Percentiles rank a stretch among this genome's conserved stretches.
phyloP scores from a whole-genome alignment of 768 basidiomycete species.

The Hericium rajendrae region DNA sequence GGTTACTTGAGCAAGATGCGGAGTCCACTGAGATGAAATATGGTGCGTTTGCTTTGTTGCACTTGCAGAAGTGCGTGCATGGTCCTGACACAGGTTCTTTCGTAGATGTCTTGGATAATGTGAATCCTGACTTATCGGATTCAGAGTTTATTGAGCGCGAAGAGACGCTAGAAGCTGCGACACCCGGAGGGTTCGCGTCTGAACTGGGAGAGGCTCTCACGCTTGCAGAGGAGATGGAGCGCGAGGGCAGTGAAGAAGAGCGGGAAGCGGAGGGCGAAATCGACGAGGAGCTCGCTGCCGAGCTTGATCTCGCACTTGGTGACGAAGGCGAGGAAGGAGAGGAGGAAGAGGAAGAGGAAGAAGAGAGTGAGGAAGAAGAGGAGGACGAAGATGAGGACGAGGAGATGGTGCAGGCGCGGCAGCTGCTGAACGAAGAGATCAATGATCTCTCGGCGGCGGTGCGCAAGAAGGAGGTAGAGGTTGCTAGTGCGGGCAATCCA shows the following conservation, averaged over 20 bases:
- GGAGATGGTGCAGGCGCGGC: slow-evolving; percentile 58
- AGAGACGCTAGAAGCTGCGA: slow-evolving; percentile 49
- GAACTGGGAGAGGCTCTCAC: slow-evolving; percentile 58
- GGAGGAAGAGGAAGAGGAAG: slow-evolving; percentile 58
- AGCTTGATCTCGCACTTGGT: slow-evolving; percentile 77
- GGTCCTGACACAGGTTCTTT: neutral
- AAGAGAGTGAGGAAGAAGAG: slow-evolving; percentile 44
- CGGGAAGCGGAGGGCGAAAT: slow-evolving; percentile 68
- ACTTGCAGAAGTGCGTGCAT: neutral
- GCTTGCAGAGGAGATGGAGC: slow-evolving; percentile 40
- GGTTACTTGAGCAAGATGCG: slow-evolving; percentile 73
- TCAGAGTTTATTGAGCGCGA: slow-evolving; percentile 77
- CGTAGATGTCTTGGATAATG: slow-evolving; percentile 77
- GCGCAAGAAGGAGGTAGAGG: slow-evolving; percentile 74
- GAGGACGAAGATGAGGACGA: slow-evolving; percentile 78
- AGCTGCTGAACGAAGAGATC: slow-evolving; percentile 81
- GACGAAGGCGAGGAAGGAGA: slow-evolving; percentile 55
- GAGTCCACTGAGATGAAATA: slow-evolving; percentile 69
- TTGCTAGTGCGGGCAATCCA: slow-evolving; percentile 76
- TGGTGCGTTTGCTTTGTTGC: slow-evolving; percentile 30
- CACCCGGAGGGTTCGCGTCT: slow-evolving; percentile 51
- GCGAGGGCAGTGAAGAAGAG: slow-evolving; percentile 44
- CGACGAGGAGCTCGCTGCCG: slow-evolving; percentile 82
- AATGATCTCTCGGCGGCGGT: slow-evolving; percentile 83
- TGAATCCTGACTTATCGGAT: slow-evolving; percentile 84